Percentiles rank a stretch among this genome's conserved stretches.
Conservation (phyloP, 2,329 filamentous ascomycete species). For the Fusarium ramigenum region DNA sequence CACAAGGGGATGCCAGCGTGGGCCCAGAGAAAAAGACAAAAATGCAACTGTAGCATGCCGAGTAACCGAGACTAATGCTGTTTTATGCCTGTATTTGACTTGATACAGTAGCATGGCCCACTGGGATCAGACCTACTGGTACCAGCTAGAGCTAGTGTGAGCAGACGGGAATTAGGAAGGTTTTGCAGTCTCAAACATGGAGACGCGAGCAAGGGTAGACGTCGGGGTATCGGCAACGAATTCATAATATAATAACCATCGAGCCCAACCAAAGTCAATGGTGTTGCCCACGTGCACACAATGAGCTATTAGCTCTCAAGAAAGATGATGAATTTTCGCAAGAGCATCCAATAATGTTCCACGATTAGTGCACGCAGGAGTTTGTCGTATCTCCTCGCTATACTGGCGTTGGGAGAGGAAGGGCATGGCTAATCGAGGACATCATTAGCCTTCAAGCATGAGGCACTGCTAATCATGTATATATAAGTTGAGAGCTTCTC, state of each 20-base stretch:
- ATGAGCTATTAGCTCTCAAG: too few species aligned
- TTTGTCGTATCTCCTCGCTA: too few species aligned
- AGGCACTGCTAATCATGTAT: too few species aligned
- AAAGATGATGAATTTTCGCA: too few species aligned
- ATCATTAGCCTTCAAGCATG: too few species aligned
- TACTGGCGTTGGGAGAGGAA: too few species aligned
- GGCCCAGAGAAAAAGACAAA: fast-evolving
- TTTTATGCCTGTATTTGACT: not conserved
- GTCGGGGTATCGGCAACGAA: not conserved
- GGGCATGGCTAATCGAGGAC: too few species aligned
- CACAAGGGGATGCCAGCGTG: not conserved
- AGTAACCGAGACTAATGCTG: not conserved
- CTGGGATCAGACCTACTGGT: not conserved
- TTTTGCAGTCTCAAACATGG: fast-evolving
- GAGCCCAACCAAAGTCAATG: not conserved
- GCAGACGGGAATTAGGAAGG: not conserved
- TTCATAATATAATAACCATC: fast-evolving
- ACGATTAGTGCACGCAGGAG: not conserved
- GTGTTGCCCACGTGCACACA: not conserved
- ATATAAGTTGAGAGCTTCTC: not conserved
- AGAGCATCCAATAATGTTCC: not conserved
- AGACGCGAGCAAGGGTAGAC: not conserved
- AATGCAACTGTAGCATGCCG: not conserved
- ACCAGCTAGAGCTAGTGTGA: too few species aligned
- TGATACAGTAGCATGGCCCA: not conserved